Evolutionary conservation across 2,329 filamentous ascomycete genomes (phyloP).

Genomic region (Aspergillus awamori): DNA sequence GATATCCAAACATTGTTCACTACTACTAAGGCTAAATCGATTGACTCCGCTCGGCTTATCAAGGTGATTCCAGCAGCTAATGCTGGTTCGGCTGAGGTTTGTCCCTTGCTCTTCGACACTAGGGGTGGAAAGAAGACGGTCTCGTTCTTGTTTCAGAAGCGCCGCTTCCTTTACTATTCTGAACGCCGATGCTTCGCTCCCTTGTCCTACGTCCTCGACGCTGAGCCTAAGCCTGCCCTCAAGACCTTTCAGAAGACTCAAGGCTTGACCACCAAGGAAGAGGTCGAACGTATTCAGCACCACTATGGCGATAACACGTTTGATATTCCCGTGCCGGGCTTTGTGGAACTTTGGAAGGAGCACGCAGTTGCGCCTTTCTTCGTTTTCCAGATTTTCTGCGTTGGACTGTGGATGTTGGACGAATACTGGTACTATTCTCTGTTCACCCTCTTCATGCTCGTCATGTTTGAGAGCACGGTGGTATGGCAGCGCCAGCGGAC

Average conservation of each 20-base stretch:
- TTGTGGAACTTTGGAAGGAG: conserved; percentile 94
- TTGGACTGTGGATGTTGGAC: conserved; percentile 96
- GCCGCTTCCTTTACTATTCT: conserved; percentile 83
- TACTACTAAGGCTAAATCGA: conserved; percentile 67
- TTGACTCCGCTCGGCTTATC: conserved; percentile 80
- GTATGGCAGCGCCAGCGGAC: conserved; percentile 99
- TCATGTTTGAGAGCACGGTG: conserved; percentile 95
- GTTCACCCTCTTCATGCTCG: conserved; percentile 98
- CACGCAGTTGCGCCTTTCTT: conserved; percentile 99
- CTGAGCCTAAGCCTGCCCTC: conserved; percentile 78
- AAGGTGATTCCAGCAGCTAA: conserved; percentile 91
- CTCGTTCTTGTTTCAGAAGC: conserved; percentile 97
- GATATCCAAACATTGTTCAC: conserved; percentile 82
- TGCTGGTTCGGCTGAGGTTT: conserved; percentile 86
- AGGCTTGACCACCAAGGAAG: conserved; percentile 73
- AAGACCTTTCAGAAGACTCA: conserved; percentile 76
- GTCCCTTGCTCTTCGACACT: conserved; percentile 74
- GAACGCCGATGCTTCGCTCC: conserved; percentile 76
- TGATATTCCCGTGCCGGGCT: conserved; percentile 95
- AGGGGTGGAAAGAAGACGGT: conserved; percentile 72
- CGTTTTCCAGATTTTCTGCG: conserved; percentile 98
- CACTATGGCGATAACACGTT: conserved; percentile 97
- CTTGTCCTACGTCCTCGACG: conserved; percentile 80
- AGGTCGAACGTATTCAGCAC: conserved; percentile 78
- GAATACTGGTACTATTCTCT: conserved; percentile 99